Evolutionary conservation across 2,329 filamentous ascomycete species (phyloP).

Genomic region (Colletotrichum cereale): DNA sequence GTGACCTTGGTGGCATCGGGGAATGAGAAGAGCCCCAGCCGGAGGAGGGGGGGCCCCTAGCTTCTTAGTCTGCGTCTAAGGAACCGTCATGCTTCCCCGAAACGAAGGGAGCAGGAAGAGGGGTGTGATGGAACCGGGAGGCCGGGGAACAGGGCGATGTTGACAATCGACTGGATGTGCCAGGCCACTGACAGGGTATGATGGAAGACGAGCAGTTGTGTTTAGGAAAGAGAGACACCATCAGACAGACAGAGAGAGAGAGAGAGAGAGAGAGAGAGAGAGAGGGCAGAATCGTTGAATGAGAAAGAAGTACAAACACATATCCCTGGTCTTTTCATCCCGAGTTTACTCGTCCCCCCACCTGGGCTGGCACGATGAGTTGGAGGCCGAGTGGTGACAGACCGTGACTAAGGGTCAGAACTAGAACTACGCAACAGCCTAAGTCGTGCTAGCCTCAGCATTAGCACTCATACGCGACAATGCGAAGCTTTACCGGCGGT

Average conservation of each 20-base stretch:
- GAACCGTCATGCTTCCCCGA: conserved; percentile 38
- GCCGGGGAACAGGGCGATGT: conserved; percentile 29
- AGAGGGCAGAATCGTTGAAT: not conserved
- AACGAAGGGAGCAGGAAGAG: conserved; percentile 35
- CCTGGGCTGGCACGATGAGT: not conserved
- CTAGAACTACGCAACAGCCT: not conserved
- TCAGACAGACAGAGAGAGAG: not conserved
- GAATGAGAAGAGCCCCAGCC: conserved; percentile 34
- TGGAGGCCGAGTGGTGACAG: not conserved
- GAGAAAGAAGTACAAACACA: not conserved
- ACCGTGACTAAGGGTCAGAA: not conserved
- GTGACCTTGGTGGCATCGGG: conserved; percentile 33
- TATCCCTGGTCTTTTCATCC: not conserved
- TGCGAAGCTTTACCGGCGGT: conserved; percentile 20
- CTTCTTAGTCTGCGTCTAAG: conserved; percentile 32
- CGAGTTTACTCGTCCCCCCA: not conserved
- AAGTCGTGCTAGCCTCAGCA: not conserved
- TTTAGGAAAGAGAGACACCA: not conserved
- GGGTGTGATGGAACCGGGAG: conserved; percentile 35
- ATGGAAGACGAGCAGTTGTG: not conserved
- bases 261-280: conserved; percentile 12
- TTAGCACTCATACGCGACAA: conserved; percentile 14
- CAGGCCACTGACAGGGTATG: not conserved
- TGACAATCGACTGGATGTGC: not conserved
- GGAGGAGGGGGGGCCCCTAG: conserved; percentile 26